A percentile compares a stretch with the other conserved stretches of the same genome.
Evolutionary conservation across 768 basidiomycete species (phyloP).

Genomic region (Leccinum ochraceum): DNA sequence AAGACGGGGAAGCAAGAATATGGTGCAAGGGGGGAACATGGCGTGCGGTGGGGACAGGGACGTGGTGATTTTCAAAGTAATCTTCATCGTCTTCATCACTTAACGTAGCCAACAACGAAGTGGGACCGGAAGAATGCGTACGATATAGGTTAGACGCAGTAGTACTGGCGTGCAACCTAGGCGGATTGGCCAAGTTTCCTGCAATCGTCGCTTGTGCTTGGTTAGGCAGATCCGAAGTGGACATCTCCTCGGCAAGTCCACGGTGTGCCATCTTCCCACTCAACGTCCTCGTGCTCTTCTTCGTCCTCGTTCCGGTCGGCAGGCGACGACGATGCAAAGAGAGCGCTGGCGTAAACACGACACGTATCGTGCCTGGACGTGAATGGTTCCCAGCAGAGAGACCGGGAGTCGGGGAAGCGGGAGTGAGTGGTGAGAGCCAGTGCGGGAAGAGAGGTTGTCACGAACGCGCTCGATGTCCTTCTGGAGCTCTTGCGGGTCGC

Average conservation of each 20-base stretch:
- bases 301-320: slow-evolving; percentile 84
- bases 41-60: too few species aligned
- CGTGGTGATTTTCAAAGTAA: slow-evolving; percentile 57
- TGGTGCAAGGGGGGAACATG: too few species aligned
- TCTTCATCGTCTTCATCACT: slow-evolving; percentile 74
- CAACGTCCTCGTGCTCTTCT: slow-evolving; percentile 51
- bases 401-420: slow-evolving; percentile 46
- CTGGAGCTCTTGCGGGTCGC: slow-evolving; percentile 52
- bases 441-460: slow-evolving; percentile 44
- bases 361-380: slow-evolving; percentile 42
- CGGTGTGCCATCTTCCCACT: slow-evolving; percentile 55
- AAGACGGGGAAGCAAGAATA: slow-evolving; percentile 42
- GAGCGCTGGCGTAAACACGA: slow-evolving; percentile 72
- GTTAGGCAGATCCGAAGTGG: slow-evolving; percentile 68
- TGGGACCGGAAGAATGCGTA: slow-evolving; percentile 55
- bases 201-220: slow-evolving; percentile 91
- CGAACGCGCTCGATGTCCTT: slow-evolving; percentile 58
- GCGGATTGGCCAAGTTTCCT: slow-evolving; percentile 75
- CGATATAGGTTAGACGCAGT: slow-evolving; percentile 86
- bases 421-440: slow-evolving; percentile 50
- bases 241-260: slow-evolving; percentile 58
- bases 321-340: slow-evolving; percentile 67
- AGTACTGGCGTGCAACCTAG: slow-evolving; percentile 84
- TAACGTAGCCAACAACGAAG: slow-evolving; percentile 64
- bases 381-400: slow-evolving; percentile 29